phyloP scores from a whole-genome alignment of 2,329 filamentous ascomycete genomes.

The Arachnomyces sp. region DNA sequence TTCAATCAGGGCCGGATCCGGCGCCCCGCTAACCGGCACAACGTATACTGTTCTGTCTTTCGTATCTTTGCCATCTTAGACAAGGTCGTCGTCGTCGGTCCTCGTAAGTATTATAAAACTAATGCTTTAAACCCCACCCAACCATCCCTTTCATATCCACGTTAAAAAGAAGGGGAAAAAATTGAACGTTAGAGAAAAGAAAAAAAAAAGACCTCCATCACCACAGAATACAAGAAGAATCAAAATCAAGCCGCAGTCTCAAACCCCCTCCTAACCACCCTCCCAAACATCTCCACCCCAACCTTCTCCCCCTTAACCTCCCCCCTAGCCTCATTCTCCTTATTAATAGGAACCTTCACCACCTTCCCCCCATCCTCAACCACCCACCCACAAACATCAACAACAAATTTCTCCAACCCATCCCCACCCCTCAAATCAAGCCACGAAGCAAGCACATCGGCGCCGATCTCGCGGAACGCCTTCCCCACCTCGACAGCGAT shows the following conservation, averaged over 20 bases:
- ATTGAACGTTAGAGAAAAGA: slow-evolving; percentile 1
- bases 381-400: slow-evolving; percentile 79
- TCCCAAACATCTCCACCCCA: slow-evolving; percentile 41
- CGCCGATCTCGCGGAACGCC: slow-evolving; percentile 64
- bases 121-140: neutral
- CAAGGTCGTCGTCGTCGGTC: too few relatives aligned
- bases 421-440: slow-evolving; percentile 59
- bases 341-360: slow-evolving; percentile 78
- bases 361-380: slow-evolving; percentile 53
- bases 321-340: slow-evolving; percentile 96
- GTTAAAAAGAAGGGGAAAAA: slow-evolving; percentile 5
- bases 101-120: neutral
- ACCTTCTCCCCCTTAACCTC: slow-evolving; percentile 93
- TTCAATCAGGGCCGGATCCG: too few relatives aligned
- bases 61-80: too few relatives aligned
- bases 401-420: slow-evolving; percentile 66
- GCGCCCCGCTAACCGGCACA: too few relatives aligned
- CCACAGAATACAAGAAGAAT: slow-evolving; percentile 6
- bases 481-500: slow-evolving; percentile 84
- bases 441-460: slow-evolving; percentile 64
- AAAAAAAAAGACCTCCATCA: slow-evolving; percentile 7
- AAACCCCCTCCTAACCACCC: slow-evolving; percentile 75
- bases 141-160: neutral
- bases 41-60: too few relatives aligned
- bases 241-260: slow-evolving; percentile 60